phyloP scores from a whole-genome alignment of 495 filamentous ascomycete species.

The Podospora pseudoanserina region DNA sequence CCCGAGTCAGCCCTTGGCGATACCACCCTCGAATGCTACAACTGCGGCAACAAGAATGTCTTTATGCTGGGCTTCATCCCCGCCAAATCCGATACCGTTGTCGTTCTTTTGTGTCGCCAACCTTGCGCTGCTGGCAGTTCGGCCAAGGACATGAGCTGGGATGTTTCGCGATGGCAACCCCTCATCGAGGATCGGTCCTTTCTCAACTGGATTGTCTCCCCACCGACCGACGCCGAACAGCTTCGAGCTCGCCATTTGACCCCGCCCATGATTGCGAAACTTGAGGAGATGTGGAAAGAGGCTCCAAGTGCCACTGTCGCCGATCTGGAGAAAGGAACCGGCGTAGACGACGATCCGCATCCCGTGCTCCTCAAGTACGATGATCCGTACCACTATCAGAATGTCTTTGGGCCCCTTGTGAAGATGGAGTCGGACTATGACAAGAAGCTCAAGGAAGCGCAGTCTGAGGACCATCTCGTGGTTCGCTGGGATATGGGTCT shows the following conservation, averaged over 20 bases:
- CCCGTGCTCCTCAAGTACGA: conserved; percentile 93
- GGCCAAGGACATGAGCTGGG: conserved; percentile 99
- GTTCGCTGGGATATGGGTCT: conserved; percentile 95
- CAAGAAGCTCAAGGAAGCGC: conserved; percentile 96
- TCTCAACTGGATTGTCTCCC: conserved; percentile 85
- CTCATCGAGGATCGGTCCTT: conserved; percentile 97
- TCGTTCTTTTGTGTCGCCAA: conserved; percentile 93
- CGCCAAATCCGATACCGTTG: conserved; percentile 97
- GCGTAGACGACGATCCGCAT: conserved; percentile 91
- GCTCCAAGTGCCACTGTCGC: conserved; percentile 84
- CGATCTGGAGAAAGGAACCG: conserved; percentile 89
- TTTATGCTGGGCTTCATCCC: conserved; percentile 99
- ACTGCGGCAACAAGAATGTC: conserved; percentile 98
- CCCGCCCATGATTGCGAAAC: conserved; percentile 91
- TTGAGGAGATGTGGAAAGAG: conserved; percentile 99
- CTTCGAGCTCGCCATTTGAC: conserved; percentile 90
- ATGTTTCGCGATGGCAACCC: conserved; percentile 96
- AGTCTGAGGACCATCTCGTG: conserved; percentile 89
- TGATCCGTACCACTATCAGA: conserved; percentile 98
- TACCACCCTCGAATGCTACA: conserved; percentile 97
- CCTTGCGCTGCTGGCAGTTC: conserved; percentile 92
- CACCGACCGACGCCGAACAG: conserved; percentile 91
- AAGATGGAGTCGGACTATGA: conserved; percentile 99
- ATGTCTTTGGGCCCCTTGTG: conserved; percentile 95
- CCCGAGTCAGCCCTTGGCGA: conserved; percentile 93